Evolutionary conservation across 2,329 filamentous ascomycete genomes (phyloP).

Genomic region (Cladosporium sp.): DNA sequence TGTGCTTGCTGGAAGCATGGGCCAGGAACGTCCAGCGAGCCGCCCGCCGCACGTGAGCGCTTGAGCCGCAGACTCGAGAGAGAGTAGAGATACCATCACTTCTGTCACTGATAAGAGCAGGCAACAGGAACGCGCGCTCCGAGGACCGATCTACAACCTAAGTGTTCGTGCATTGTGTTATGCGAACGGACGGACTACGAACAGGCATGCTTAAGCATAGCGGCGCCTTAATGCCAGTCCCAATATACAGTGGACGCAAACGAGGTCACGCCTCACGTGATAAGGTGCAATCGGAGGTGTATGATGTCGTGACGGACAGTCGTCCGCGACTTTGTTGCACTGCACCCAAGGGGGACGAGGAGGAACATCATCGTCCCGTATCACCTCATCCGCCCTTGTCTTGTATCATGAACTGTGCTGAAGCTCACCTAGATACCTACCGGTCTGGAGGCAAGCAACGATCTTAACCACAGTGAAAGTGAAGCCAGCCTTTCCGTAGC

Average conservation of each 20-base stretch:
- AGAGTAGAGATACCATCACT: slow-evolving; percentile 6
- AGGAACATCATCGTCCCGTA: background rate
- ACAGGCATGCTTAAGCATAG: background rate
- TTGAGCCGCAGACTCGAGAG: background rate
- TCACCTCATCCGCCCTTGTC: background rate
- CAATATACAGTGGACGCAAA: background rate
- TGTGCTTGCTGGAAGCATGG: slow-evolving; percentile 6
- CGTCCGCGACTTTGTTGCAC: slow-evolving; percentile 12
- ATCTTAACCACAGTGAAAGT: background rate
- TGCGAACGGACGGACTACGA: background rate
- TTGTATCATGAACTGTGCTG: background rate
- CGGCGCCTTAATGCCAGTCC: background rate
- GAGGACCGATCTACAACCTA: background rate
- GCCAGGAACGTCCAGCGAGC: background rate
- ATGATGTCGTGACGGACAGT: slow-evolving; percentile 11
- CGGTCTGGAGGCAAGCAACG: background rate
- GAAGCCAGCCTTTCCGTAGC: background rate
- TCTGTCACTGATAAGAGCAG: slow-evolving; percentile 6
- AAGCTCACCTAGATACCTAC: background rate
- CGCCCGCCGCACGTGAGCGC: background rate
- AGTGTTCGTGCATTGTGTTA: background rate
- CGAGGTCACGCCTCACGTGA: background rate
- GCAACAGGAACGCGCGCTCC: background rate
- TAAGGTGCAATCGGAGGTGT: background rate
- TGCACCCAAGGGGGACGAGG: background rate